Evolutionary conservation across 2,329 filamentous ascomycete genomes (phyloP).

Genomic region (Zopfia rhizophila): DNA sequence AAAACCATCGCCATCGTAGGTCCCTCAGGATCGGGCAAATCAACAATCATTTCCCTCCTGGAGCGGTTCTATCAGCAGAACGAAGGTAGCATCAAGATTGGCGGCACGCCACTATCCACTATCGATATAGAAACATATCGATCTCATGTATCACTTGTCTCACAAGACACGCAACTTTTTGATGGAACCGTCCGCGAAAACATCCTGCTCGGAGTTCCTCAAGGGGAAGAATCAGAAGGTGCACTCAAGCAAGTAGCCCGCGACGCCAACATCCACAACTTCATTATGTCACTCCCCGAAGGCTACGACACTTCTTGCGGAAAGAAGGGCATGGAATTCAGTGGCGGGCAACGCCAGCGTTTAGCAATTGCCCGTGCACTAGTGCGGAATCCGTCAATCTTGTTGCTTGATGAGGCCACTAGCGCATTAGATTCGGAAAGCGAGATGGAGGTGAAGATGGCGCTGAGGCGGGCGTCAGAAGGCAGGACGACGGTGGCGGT

Average conservation of each 20-base stretch:
- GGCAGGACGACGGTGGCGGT: conserved; percentile 55
- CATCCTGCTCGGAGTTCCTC: too few species aligned
- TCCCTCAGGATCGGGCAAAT: conserved; percentile 75
- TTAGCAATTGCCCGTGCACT: conserved; percentile 90
- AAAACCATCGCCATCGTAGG: conserved; percentile 68
- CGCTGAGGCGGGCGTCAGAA: conserved; percentile 67
- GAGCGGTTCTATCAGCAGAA: conserved; percentile 69
- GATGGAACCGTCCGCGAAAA: conserved; percentile 33
- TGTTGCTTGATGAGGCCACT: conserved; percentile 70
- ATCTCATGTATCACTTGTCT: conserved; percentile 47
- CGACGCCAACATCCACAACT: conserved; percentile 42
- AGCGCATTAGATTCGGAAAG: conserved; percentile 71
- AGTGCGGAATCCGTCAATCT: conserved; percentile 78
- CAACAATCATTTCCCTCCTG: conserved; percentile 74
- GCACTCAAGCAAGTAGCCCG: conserved; percentile 46
- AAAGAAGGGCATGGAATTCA: conserved; percentile 74
- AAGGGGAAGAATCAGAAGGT: conserved; percentile 50
- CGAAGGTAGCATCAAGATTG: conserved; percentile 52
- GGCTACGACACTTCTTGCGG: conserved; percentile 40
- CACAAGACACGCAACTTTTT: conserved; percentile 38
- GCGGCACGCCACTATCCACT: conserved; percentile 72
- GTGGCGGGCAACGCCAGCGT: conserved; percentile 92
- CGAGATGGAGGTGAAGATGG: conserved; percentile 73
- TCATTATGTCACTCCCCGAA: conserved; percentile 41
- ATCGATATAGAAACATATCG: conserved; percentile 47